Conservation (phyloP, 805 yeast species). For the Candida piceae region DNA sequence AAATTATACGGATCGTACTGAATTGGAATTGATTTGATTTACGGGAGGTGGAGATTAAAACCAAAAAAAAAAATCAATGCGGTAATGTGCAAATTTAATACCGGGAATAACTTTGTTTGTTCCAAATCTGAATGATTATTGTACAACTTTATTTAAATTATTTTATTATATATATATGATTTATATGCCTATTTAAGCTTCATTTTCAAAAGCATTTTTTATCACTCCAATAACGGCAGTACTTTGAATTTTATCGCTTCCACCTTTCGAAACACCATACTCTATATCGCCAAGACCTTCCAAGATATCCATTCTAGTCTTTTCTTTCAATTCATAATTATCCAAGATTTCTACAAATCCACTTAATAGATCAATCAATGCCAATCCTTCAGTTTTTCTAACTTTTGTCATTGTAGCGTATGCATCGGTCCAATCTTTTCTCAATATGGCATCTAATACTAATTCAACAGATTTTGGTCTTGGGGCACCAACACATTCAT, state of each 20-base stretch:
- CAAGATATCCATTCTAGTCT: conserved; percentile 59
- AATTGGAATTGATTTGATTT: too few relatives aligned
- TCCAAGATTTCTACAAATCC: conserved; percentile 72
- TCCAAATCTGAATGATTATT: too few relatives aligned
- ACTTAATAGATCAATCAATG: conserved; percentile 76
- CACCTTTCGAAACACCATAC: conserved; percentile 87
- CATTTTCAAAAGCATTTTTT: conserved; percentile 56
- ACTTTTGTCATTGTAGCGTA: conserved; percentile 59
- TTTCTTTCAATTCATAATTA: conserved; percentile 56
- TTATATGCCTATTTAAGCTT: conserved; percentile 26
- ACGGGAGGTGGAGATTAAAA: too few relatives aligned
- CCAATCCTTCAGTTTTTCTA: conserved; percentile 75
- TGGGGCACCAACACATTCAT: conserved; percentile 95
- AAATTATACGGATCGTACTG: too few relatives aligned
- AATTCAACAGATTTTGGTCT: conserved; percentile 79
- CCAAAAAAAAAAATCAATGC: too few relatives aligned
- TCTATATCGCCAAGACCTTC: conserved; percentile 82
- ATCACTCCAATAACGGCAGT: conserved; percentile 88
- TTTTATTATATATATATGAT: too few relatives aligned
- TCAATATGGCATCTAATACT: conserved; percentile 69
- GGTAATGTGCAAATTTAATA: too few relatives aligned
- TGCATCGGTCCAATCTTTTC: conserved; percentile 85
- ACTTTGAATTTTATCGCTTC: conserved; percentile 83
- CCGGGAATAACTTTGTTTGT: too few relatives aligned
- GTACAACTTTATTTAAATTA: too few relatives aligned